Evolutionary conservation across 441 rosid genomes (phyloP).

Genomic region (Daphne laureola): DNA sequence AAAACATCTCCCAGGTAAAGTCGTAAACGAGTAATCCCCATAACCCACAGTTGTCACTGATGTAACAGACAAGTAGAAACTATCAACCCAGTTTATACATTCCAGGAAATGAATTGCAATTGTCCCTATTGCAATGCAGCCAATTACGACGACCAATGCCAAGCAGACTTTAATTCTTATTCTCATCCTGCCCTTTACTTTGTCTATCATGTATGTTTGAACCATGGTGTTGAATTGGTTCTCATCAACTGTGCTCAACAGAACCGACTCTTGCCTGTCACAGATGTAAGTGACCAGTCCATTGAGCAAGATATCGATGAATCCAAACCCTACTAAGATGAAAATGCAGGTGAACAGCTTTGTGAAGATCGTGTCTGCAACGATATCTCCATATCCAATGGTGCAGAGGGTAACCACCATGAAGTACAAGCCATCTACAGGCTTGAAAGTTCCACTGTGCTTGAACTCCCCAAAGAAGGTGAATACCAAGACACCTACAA

Average conservation of each 20-base stretch:
- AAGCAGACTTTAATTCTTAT: constrained; percentile 48
- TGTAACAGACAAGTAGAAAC: constrained; percentile 55
- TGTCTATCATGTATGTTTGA: constrained; percentile 44
- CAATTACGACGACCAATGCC: constrained; percentile 40
- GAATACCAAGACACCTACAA: constrained; percentile 28
- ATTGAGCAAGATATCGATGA: constrained; percentile 48
- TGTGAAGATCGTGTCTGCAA: constrained; percentile 47
- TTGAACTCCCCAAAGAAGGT: constrained; percentile 28
- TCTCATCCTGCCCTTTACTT: constrained; percentile 58
- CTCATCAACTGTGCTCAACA: constrained; percentile 50
- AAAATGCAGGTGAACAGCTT: constrained; percentile 51
- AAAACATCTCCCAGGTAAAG: constrained; percentile 43
- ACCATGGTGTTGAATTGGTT: constrained; percentile 36
- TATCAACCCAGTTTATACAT: constrained; percentile 44
- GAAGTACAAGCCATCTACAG: constrained; percentile 57
- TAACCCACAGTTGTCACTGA: constrained; percentile 71
- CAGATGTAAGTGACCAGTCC: constrained; percentile 61
- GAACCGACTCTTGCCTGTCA: constrained; percentile 51
- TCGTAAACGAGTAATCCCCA: constrained; percentile 50
- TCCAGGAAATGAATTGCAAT: constrained; percentile 38
- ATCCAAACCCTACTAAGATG: constrained; percentile 55
- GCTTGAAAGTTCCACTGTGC: constrained; percentile 31
- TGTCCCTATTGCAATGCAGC: constrained; percentile 46
- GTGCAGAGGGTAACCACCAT: constrained; percentile 64
- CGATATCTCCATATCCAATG: constrained; percentile 63